A percentile compares a stretch with the other conserved stretches of the same genome.
phyloP scores from a whole-genome alignment of 345 rosid genomes.

The Euphorbia pulcherrima region DNA sequence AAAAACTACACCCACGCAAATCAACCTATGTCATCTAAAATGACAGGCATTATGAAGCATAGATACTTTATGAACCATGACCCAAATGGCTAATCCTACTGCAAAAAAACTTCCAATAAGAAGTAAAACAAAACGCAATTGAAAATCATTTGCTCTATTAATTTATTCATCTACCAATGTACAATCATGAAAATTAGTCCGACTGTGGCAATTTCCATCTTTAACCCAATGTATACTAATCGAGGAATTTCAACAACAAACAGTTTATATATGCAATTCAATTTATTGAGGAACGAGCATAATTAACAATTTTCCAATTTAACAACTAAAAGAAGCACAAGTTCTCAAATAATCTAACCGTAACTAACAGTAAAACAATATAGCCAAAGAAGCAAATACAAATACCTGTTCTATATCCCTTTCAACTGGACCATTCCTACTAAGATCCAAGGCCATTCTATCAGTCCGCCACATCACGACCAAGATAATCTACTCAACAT shows the following conservation, averaged over 20 bases:
- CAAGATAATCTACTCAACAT: slow-evolving; percentile 23
- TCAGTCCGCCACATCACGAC: slow-evolving; percentile 50
- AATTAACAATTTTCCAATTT: not conserved
- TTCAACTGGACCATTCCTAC: slow-evolving; percentile 74
- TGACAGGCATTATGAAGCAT: not conserved
- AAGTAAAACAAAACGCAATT: not conserved
- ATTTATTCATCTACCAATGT: not conserved
- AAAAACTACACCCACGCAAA: not conserved
- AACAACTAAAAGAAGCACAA: not conserved
- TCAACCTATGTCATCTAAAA: not conserved
- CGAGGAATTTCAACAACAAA: not conserved
- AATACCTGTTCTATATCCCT: slow-evolving; percentile 93
- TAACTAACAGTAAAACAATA: not conserved
- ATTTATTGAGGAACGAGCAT: not conserved
- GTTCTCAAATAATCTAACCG: not conserved
- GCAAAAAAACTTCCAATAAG: not conserved
- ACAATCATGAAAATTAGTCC: not conserved
- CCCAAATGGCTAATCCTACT: not conserved
- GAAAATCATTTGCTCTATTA: not conserved
- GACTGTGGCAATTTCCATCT: not conserved
- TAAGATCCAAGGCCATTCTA: slow-evolving; percentile 92
- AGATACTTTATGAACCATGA: slow-evolving; percentile 5
- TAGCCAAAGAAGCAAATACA: not conserved
- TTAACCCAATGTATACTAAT: not conserved
- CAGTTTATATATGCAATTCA: not conserved